A percentile compares a stretch with the other conserved stretches of the same genome.
These are phyloP conservation scores for Meredithiella fracta DNA, from an alignment of 2,329 filamentous ascomycete species.

Conservation along the genomic window DNA sequence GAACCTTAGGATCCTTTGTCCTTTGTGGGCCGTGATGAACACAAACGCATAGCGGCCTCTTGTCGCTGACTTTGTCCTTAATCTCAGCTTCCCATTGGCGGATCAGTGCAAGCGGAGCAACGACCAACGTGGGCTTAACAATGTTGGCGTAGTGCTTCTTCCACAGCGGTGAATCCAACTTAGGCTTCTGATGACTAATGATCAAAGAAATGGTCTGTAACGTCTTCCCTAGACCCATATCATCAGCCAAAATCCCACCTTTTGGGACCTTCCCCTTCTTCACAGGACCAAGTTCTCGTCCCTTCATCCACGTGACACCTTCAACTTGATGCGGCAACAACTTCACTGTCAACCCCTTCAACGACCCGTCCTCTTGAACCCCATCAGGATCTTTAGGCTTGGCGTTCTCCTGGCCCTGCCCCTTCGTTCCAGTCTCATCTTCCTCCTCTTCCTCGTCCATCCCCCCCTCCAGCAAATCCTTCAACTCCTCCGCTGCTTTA, in stretches of 20 bases:
- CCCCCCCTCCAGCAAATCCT: slow-evolving; percentile 65
- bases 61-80: slow-evolving; percentile 56
- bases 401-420: not conserved
- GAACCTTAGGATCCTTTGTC: slow-evolving; percentile 58
- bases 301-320: slow-evolving; percentile 87
- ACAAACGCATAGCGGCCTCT: slow-evolving; percentile 59
- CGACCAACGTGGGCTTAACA: slow-evolving; percentile 70
- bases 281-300: slow-evolving; percentile 71
- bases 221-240: slow-evolving; percentile 95
- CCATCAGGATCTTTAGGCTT: not conserved
- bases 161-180: slow-evolving; percentile 26
- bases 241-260: slow-evolving; percentile 87
- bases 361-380: slow-evolving; percentile 21
- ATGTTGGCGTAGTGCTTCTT: slow-evolving; percentile 53
- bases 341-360: slow-evolving; percentile 74
- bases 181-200: slow-evolving; percentile 60
- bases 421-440: not conserved
- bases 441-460: slow-evolving; percentile 53
- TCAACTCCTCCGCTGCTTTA: slow-evolving; percentile 61
- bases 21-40: slow-evolving; percentile 83
- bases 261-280: slow-evolving; percentile 73
- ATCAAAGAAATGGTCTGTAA: slow-evolving; percentile 84
- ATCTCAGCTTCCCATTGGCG: slow-evolving; percentile 96
- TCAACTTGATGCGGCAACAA: slow-evolving; percentile 88
- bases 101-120: slow-evolving; percentile 85